phyloP scores from a whole-genome alignment of 2,329 filamentous ascomycete species.

The Fusarium euwallaceae region DNA sequence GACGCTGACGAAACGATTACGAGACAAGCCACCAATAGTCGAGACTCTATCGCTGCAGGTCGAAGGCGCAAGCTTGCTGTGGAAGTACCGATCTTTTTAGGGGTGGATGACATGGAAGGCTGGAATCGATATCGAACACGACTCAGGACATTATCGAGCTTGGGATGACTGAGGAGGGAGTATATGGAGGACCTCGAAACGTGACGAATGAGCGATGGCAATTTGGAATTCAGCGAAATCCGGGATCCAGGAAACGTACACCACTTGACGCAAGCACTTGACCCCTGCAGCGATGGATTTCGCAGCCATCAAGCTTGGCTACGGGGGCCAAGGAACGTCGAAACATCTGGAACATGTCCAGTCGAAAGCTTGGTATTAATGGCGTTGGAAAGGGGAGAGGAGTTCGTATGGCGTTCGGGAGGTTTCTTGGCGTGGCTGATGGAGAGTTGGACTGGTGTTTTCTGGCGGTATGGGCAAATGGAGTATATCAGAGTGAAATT shows the following conservation, averaged over 20 bases:
- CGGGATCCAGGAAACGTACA: neutral
- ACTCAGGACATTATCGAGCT: neutral
- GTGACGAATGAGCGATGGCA: neutral
- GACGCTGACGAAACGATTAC: slow-evolving; percentile 15
- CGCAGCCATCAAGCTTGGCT: neutral
- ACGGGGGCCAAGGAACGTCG: neutral
- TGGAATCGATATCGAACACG: neutral
- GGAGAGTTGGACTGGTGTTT: neutral
- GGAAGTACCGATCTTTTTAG: slow-evolving; percentile 32
- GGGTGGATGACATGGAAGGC: slow-evolving; percentile 10
- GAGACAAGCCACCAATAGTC: slow-evolving; percentile 5
- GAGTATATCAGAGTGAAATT: neutral
- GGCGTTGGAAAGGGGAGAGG: neutral
- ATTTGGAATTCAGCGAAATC: slow-evolving; percentile 12
- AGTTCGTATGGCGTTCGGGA: neutral
- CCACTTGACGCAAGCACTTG: slow-evolving; percentile 13
- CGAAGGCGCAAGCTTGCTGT: slow-evolving; percentile 33
- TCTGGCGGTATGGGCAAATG: neutral
- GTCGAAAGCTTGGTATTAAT: slow-evolving; percentile 29
- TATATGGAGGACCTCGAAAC: neutral
- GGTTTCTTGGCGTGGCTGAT: neutral
- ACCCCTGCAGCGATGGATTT: slow-evolving; percentile 1
- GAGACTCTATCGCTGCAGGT: slow-evolving; percentile 18
- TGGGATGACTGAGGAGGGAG: neutral
- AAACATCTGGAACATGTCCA: slow-evolving; percentile 29